Conservation (phyloP, 345 rosid species). For the Orychophragmus violaceus region DNA sequence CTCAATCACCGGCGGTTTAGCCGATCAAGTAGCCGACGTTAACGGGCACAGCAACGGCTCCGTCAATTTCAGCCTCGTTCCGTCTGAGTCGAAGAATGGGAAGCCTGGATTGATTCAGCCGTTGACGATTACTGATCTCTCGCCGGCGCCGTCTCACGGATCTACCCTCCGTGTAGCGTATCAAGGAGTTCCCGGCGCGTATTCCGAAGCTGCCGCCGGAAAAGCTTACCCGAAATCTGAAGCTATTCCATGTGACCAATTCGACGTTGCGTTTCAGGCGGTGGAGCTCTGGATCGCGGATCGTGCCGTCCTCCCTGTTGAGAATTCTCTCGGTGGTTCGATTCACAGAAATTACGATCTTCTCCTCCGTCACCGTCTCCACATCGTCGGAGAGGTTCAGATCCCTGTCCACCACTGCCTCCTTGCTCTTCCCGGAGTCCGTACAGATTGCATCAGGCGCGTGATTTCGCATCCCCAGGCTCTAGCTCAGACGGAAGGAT, state of each 20-base stretch:
- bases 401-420: conserved; percentile 94
- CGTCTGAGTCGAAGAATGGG: conserved; percentile 29
- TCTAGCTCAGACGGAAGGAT: conserved; percentile 79
- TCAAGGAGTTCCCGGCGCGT: conserved; percentile 95
- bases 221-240: conserved; percentile 90
- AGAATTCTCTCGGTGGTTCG: conserved; percentile 93
- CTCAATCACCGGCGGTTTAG: neutral
- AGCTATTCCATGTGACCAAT: conserved; percentile 95
- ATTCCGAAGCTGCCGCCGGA: conserved; percentile 92
- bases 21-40: conserved; percentile 44
- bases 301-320: conserved; percentile 86
- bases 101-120: conserved; percentile 43
- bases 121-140: conserved; percentile 65
- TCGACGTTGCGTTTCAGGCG: conserved; percentile 73
- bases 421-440: conserved; percentile 81
- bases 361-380: conserved; percentile 92
- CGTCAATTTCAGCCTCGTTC: conserved; percentile 54
- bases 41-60: conserved; percentile 49
- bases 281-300: conserved; percentile 99
- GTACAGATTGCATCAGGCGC: conserved; percentile 59
- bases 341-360: conserved; percentile 93
- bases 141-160: conserved; percentile 88
- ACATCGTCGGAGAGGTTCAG: conserved; percentile 95
- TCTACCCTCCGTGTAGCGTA: conserved; percentile 71
- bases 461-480: conserved; percentile 97